phyloP scores from a whole-genome alignment of 345 rosid genomes.

The Carallia brachiata region DNA sequence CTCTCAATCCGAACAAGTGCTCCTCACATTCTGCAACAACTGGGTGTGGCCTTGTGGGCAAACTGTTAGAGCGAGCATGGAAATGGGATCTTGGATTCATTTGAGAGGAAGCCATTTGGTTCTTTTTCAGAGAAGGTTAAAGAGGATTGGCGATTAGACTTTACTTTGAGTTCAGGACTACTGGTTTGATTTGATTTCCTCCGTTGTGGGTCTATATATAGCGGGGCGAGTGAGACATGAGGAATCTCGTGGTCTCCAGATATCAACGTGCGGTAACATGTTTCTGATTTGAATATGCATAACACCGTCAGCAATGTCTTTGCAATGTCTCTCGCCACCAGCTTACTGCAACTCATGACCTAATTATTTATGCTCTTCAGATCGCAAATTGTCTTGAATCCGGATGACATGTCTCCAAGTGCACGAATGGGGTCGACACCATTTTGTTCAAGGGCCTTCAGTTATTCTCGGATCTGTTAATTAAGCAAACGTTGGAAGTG shows the following conservation, averaged over 20 bases:
- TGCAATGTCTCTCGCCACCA: not conserved
- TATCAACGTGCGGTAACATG: not conserved
- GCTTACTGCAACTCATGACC: not conserved
- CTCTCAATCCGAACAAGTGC: constrained; percentile 34
- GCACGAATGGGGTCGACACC: no score
- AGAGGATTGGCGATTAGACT: not conserved
- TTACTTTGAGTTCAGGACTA: not conserved
- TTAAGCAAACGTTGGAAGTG: no score
- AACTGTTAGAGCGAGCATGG: constrained; percentile 48
- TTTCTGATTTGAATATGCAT: not conserved
- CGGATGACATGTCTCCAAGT: not conserved
- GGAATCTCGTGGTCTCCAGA: not conserved
- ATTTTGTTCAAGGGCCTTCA: no score
- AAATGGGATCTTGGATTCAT: constrained; percentile 9
- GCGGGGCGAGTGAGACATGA: not conserved
- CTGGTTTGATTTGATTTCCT: not conserved
- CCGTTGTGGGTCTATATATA: not conserved
- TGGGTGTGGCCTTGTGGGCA: constrained; percentile 43
- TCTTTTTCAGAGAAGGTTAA: not conserved
- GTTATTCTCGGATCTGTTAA: no score
- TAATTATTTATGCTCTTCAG: not conserved
- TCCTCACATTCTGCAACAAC: constrained; percentile 30
- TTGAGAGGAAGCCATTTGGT: not conserved
- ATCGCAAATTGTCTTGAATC: not conserved
- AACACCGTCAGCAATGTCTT: not conserved